Evolutionary conservation across 75 land plant species (phyloP), one percentile per base, ranked within the genome.

Genomic region (Gnetum montanum): DNA sequence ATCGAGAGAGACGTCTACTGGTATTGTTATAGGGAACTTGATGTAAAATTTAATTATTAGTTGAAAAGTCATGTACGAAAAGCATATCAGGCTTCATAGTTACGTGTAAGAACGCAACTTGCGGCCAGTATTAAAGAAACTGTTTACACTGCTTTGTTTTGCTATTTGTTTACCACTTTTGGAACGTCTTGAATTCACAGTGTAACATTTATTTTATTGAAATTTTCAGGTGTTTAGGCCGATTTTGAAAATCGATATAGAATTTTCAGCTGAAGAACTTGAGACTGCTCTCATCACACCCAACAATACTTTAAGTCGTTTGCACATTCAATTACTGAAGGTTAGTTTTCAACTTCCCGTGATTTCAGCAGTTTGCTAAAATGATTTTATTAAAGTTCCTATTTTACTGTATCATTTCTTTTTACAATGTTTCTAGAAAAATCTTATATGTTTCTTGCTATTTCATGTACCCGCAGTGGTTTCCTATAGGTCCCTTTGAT

Each of bases 321-420:
- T 95, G 49, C 99, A 95, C 64, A 72, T 80, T 34, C 71, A 54
- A 0, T 64, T 95, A 8, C 59, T 95, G 64, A 95, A 86, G 91
- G 96, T 90, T 7, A 29, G 31, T 24, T n/a, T n/a, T n/a, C n/a
- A n/a, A 30, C 22, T 4, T 7, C 31, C 3, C 35, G n/a, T 18
- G 23, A 37, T 59, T 19, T 20, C 3, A 16, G 13, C 46, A 19
- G 16, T 28, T 47, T 36, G 51, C 20, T 10, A 22, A 34, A 15
- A 8, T 49, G 31, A 50, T 2, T 31, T 2, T 13, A 31, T 13
- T 8, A 50, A 19, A 34, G 22, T 52, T 20, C 30, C 16, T 15
- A 2, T 1, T 27, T 30, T 28, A 20, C 15, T 16, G n/a, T 64
- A 10, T 63, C 36, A 23, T 10, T 16, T 22, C 3, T 27, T n/a